Base-by-base conservation (phyloP, 2,329 filamentous ascomycete genomes). In the Botryotinia narcissicola region DNA sequence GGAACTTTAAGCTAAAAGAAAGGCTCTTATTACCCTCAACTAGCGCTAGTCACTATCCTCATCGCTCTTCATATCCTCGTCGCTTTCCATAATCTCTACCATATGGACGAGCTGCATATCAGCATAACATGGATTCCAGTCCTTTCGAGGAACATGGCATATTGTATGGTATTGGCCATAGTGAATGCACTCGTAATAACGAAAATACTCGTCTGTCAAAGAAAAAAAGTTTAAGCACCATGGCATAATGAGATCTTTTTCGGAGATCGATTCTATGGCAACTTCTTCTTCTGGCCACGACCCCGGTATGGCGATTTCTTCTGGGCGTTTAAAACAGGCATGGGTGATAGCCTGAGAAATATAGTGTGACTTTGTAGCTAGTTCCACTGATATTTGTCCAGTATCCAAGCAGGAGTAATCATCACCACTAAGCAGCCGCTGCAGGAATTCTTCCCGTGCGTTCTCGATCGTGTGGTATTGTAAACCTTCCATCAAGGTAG, bases 81-180 rank as follows among this genome's bases (percentile, higher is more conserved):
- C 12, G 12, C 12, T 54, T 25, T 25, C 22, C 46, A 48, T 25
- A 48, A 12, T 9, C 9, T 51, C n/a, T 0, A 54, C 5, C 6
- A 29, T 29, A 0, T 54, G 0, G n/a, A 54, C 51, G 5, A 54
- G 51, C 51, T 29, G n/a, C n/a, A 8, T 29, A 29, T 9, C 0
- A 54, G 0, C 6, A 54, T 54, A 29, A 3, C 8, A 0, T 9
- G 6, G 1, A 0, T 2, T 0, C 51, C 51, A 54, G 0, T 9
- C 14, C 5, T 54, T 18, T 29, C 25, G n/a, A 54, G 51, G 12
- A 4, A 54, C 25, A 9, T 29, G 6, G 6, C n/a, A 54, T 29
- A 9, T 54, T 29, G 51, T 54, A n/a, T 29, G n/a, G 3, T 54
- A 54, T 54, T 29, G 6, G 2, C 51, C n/a, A 54, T 54, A 18